Conservation (phyloP, 2,329 filamentous ascomycete genomes). For the Podosphaera aphanis region DNA sequence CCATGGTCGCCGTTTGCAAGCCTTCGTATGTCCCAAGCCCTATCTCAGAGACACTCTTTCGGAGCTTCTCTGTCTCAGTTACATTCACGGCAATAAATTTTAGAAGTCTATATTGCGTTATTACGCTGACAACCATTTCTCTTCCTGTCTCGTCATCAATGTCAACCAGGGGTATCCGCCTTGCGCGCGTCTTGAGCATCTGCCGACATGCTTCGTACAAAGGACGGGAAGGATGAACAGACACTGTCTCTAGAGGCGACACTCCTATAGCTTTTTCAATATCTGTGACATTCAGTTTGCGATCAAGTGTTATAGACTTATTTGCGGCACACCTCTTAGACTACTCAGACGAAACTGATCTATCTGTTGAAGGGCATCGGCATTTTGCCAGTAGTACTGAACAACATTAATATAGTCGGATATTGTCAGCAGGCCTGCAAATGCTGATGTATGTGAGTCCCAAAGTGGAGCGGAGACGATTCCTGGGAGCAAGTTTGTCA, state of each 20-base stretch:
- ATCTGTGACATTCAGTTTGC: constrained; percentile 28
- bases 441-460: constrained; percentile 82
- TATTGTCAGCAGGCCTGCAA: constrained; percentile 81
- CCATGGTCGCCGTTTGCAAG: constrained; percentile 67
- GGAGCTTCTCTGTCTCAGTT: constrained; percentile 58
- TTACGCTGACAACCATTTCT: constrained; percentile 83
- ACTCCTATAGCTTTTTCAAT: constrained; percentile 89
- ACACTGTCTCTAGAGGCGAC: constrained; percentile 75
- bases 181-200: constrained; percentile 82
- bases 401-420: constrained; percentile 98
- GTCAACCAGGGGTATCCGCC: constrained; percentile 82
- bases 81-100: constrained; percentile 97
- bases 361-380: constrained; percentile 67
- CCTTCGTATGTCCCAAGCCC: constrained; percentile 64
- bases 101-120: constrained; percentile 93
- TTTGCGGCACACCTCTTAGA: constrained; percentile 44
- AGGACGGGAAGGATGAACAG: constrained; percentile 73
- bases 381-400: constrained; percentile 96
- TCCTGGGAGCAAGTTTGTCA: constrained; percentile 26
- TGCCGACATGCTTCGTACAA: constrained; percentile 86
- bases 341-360: constrained; percentile 87
- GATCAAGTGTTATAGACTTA: constrained; percentile 1
- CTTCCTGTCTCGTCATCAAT: constrained; percentile 81
- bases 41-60: constrained; percentile 68
- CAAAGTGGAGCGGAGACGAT: constrained; percentile 94